Evolutionary conservation across 2,329 filamentous ascomycete genomes (phyloP).

Genomic region (Colletotrichum liriopes): DNA sequence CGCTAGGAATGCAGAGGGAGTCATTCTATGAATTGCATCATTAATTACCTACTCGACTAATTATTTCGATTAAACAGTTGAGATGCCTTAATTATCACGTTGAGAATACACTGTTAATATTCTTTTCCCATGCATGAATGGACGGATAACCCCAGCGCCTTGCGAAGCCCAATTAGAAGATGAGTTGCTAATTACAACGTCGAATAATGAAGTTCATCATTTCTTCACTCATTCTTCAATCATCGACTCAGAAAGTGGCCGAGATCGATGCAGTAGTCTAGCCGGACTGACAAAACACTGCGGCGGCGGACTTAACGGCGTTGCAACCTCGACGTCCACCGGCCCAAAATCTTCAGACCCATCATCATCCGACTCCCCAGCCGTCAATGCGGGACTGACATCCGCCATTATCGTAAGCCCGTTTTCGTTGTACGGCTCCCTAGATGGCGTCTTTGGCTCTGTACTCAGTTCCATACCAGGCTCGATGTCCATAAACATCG

Average conservation of each 20-base stretch:
- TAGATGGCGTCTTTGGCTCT: constrained; percentile 12
- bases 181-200: neutral
- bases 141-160: neutral
- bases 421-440: neutral
- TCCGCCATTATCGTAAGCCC: neutral
- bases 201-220: neutral
- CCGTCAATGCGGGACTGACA: constrained; percentile 21
- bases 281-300: constrained; percentile 17
- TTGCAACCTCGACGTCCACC: constrained; percentile 23
- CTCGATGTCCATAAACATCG: neutral
- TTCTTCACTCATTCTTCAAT: neutral
- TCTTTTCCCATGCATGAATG: no score
- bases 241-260: neutral
- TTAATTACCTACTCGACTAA: neutral
- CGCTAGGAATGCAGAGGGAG: neutral
- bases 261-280: neutral
- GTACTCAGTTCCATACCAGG: neutral
- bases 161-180: neutral
- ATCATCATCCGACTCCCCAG: constrained; percentile 34
- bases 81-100: neutral
- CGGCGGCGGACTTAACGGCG: constrained; percentile 38
- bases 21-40: neutral
- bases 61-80: neutral
- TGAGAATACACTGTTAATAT: neutral
- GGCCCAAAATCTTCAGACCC: constrained; percentile 17